phyloP scores from a whole-genome alignment of 768 basidiomycete species.

The Tulasnella sp. region DNA sequence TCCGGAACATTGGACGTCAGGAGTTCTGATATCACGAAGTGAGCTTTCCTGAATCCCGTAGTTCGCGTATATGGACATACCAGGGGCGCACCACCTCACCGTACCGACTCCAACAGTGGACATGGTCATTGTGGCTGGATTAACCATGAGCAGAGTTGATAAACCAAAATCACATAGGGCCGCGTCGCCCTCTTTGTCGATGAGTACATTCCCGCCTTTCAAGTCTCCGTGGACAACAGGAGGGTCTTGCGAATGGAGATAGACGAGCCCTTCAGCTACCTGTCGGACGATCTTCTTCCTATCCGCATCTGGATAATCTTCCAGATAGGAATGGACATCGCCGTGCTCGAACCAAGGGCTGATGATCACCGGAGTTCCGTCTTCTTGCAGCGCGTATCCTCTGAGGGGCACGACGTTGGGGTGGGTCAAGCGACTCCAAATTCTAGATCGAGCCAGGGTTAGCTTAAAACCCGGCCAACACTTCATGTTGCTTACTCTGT shows the following conservation, averaged over 20 bases:
- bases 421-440: slow-evolving; percentile 17
- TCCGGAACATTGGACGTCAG: not conserved
- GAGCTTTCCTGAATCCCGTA: not conserved
- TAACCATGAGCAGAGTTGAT: slow-evolving; percentile 14
- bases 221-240: slow-evolving; percentile 23
- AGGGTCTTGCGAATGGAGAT: slow-evolving; percentile 22
- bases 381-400: slow-evolving; percentile 10
- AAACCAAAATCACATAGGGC: slow-evolving; percentile 22
- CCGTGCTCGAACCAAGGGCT: slow-evolving; percentile 24
- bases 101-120: slow-evolving; percentile 4
- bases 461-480: not conserved
- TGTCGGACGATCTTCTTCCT: slow-evolving; percentile 23
- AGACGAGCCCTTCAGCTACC: slow-evolving; percentile 18
- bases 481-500: not conserved
- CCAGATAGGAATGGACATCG: slow-evolving; percentile 4
- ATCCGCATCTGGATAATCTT: slow-evolving; percentile 16
- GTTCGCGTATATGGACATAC: not conserved
- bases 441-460: not conserved
- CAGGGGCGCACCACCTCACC: slow-evolving; percentile 25
- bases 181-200: slow-evolving; percentile 14
- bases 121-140: slow-evolving; percentile 7
- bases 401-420: slow-evolving; percentile 15
- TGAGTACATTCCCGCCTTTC: slow-evolving; percentile 25
- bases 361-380: slow-evolving; percentile 18
- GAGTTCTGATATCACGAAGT: not conserved